Conservation (phyloP, 2,329 filamentous ascomycete species). For the Lachnellula suecica region DNA sequence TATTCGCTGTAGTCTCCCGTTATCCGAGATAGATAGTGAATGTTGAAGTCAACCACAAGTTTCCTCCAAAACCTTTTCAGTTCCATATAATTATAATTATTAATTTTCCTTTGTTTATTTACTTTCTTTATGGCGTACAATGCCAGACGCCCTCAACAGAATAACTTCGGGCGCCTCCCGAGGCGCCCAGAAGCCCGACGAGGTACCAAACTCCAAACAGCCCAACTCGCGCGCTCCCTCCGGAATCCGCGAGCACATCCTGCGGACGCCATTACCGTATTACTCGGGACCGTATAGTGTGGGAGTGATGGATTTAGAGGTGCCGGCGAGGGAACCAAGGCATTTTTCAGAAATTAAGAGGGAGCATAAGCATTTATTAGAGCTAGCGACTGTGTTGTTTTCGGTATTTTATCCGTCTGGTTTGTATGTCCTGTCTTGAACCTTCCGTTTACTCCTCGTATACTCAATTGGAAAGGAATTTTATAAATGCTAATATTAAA, state of each 20-base stretch:
- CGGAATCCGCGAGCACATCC: conserved; percentile 46
- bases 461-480: background rate
- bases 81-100: no score
- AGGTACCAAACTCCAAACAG: conserved; percentile 19
- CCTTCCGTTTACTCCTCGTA: background rate
- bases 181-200: conserved; percentile 12
- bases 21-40: background rate
- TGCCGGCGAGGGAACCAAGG: conserved; percentile 46
- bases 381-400: conserved; percentile 61
- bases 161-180: background rate
- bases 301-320: conserved; percentile 54
- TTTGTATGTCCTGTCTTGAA: conserved; percentile 23
- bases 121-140: no score
- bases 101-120: no score
- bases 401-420: conserved; percentile 65
- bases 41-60: background rate
- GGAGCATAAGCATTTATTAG: conserved; percentile 44
- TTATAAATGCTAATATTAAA: background rate
- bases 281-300: conserved; percentile 53
- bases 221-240: conserved; percentile 46
- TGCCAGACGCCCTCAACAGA: background rate
- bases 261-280: conserved; percentile 43
- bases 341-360: conserved; percentile 50
- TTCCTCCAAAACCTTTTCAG: background rate
- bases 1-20: background rate